These are phyloP conservation scores for Graphium sp. DNA, from an alignment of 2,329 filamentous ascomycete species.

Conservation along the genomic window DNA sequence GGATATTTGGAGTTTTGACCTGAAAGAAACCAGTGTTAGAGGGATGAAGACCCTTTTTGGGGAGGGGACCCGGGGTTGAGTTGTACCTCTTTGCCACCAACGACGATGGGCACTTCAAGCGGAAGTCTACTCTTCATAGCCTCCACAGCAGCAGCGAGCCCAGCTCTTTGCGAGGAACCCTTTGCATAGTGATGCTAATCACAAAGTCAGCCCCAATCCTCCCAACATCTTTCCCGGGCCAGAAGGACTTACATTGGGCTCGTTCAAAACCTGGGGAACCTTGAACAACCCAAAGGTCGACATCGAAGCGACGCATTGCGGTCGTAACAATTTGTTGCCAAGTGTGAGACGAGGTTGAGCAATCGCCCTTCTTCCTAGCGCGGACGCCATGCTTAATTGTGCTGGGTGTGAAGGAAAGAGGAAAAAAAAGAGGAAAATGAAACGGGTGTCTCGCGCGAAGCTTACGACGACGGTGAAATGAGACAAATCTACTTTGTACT, in stretches of 20 bases:
- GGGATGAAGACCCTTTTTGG: neutral
- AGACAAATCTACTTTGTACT: no score
- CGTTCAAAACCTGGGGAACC: slow-evolving; percentile 73
- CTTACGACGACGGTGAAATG: no score
- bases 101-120: slow-evolving; percentile 64
- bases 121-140: slow-evolving; percentile 51
- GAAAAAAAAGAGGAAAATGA: neutral
- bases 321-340: no score
- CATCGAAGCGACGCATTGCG: no score
- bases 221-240: neutral
- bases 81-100: slow-evolving; percentile 68
- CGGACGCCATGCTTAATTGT: no score
- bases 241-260: slow-evolving; percentile 69
- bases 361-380: no score
- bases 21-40: slow-evolving; percentile 15
- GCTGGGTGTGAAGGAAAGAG: no score
- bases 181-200: slow-evolving; percentile 74
- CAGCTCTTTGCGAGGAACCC: slow-evolving; percentile 62
- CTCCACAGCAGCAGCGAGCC: slow-evolving; percentile 58
- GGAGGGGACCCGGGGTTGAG: neutral
- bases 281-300: slow-evolving; percentile 70
- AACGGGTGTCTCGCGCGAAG: neutral
- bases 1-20: slow-evolving; percentile 49
- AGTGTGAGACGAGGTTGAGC: no score
- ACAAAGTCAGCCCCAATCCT: neutral